Conservation (phyloP, 495 filamentous ascomycete genomes). For the Umbilicaria muhlenbergii region DNA sequence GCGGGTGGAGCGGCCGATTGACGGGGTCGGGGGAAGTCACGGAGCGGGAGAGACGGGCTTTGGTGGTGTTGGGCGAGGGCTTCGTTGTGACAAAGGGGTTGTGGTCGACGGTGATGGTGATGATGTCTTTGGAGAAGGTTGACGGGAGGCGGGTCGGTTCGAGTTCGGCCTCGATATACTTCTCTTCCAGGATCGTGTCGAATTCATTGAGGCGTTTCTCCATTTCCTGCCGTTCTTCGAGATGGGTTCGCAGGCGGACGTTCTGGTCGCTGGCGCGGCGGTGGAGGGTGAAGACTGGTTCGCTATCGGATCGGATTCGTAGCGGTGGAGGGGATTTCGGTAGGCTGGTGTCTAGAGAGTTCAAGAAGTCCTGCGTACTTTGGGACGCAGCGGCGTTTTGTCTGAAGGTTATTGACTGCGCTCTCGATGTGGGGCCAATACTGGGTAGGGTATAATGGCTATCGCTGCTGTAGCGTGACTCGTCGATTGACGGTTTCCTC, state of each 20-base stretch:
- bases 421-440: not conserved
- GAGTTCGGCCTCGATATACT: not conserved
- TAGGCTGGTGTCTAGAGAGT: constrained; percentile 8
- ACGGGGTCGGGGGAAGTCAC: too few relatives aligned
- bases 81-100: too few relatives aligned
- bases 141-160: too few relatives aligned
- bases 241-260: constrained; percentile 11
- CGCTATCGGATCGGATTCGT: constrained; percentile 1
- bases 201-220: constrained; percentile 11
- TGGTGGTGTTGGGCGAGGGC: too few relatives aligned
- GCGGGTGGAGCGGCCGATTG: too few relatives aligned
- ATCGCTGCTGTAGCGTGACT: constrained; percentile 9
- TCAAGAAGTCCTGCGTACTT: constrained; percentile 13
- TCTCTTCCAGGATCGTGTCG: constrained; percentile 11
- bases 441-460: constrained; percentile 5
- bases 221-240: constrained; percentile 11
- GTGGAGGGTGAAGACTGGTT: constrained; percentile 9
- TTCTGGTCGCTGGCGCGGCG: constrained; percentile 14
- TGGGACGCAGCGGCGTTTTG: constrained; percentile 4
- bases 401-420: constrained; percentile 3
- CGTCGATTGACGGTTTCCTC: constrained; percentile 8
- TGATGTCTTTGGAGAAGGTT: too few relatives aligned
- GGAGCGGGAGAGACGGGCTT: too few relatives aligned
- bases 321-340: constrained; percentile 4
- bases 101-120: too few relatives aligned